phyloP scores from a whole-genome alignment of 2,329 filamentous ascomycete genomes.

The Scedosporium aurantiacum region DNA sequence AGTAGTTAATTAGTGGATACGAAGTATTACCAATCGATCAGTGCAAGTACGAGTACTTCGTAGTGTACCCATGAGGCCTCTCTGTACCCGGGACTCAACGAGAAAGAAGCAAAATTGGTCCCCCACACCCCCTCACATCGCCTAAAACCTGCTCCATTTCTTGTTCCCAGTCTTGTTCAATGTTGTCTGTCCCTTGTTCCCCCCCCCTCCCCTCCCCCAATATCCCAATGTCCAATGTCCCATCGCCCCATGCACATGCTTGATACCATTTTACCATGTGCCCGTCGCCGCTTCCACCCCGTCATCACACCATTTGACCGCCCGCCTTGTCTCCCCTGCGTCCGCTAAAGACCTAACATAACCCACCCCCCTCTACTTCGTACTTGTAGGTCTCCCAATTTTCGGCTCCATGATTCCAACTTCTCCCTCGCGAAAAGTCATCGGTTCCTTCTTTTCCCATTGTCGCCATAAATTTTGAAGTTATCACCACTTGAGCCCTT shows the following conservation, averaged over 20 bases:
- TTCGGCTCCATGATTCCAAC: not conserved
- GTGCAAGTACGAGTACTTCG: too few species aligned
- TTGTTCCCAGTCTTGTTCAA: not conserved
- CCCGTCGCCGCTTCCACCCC: not conserved
- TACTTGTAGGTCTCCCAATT: not conserved
- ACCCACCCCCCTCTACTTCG: not conserved
- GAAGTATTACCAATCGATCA: too few species aligned
- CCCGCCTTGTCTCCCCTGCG: slow-evolving; percentile 2
- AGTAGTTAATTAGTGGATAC: too few species aligned
- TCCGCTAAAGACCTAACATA: slow-evolving; percentile 3
- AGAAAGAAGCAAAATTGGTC: not conserved
- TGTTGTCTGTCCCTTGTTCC: not conserved
- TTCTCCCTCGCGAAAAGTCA: not conserved
- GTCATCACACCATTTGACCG: slow-evolving; percentile 2
- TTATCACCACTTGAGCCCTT: not conserved
- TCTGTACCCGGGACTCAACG: too few species aligned
- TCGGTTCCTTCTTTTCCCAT: slow-evolving; percentile 5
- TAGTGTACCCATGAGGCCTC: too few species aligned
- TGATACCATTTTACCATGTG: not conserved
- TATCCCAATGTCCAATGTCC: not conserved
- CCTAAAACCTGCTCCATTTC: not conserved
- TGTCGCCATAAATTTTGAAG: not conserved
- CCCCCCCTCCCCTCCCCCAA: not conserved
- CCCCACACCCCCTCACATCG: not conserved
- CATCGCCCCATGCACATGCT: not conserved